Percentiles rank a stretch among this genome's conserved stretches.
These are phyloP conservation scores for Talaromyces stipitatus DNA, from an alignment of 495 filamentous ascomycete species.

Conservation along the genomic window DNA sequence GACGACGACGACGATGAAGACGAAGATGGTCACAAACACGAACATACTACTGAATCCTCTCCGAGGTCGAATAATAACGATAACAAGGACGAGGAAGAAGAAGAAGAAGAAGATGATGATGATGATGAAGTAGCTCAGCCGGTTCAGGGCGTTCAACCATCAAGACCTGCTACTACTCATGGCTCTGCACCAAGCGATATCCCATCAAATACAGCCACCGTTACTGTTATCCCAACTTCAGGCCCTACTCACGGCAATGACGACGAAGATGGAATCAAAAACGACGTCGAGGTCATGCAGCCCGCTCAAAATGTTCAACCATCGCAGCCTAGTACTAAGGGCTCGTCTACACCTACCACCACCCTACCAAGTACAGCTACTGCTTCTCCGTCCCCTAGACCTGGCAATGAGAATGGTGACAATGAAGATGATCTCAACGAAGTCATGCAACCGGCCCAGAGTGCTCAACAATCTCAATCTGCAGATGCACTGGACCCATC, in stretches of 20 bases:
- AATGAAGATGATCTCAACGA: neutral
- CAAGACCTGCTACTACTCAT: neutral
- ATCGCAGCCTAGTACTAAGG: neutral
- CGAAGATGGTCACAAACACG: neutral
- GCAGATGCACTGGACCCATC: neutral
- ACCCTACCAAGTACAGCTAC: neutral
- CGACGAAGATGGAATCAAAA: neutral
- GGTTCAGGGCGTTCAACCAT: neutral
- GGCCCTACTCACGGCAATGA: neutral
- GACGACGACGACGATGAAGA: slow-evolving; percentile 1
- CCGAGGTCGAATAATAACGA: neutral
- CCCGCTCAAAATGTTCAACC: neutral
- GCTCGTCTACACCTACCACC: neutral
- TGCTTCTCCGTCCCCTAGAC: neutral
- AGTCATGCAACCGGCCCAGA: neutral
- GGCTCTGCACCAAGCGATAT: neutral
- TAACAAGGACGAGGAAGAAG: neutral
- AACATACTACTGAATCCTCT: neutral
- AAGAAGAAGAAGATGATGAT: neutral
- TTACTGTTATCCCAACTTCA: neutral
- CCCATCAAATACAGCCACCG: neutral
- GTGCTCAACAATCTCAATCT: too few relatives aligned
- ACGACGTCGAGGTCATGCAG: neutral
- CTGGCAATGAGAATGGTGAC: neutral
- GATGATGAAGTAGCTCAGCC: neutral